These are phyloP conservation scores for Nicotiana benthamiana DNA, from an alignment of 257 asterid species.

Conservation along the genomic window DNA sequence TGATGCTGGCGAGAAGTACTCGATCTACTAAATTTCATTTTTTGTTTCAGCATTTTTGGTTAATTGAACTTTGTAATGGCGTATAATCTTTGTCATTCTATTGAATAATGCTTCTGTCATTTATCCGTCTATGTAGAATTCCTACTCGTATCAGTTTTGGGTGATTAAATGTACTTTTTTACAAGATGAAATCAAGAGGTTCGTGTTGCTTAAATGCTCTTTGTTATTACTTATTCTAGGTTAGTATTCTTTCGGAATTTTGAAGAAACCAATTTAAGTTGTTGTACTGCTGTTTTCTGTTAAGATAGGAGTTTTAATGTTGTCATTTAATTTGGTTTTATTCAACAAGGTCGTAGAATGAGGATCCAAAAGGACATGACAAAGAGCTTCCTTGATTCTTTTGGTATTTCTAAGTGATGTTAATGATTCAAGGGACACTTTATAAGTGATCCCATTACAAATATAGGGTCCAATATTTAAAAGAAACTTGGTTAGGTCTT, in stretches of 20 bases:
- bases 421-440: background rate
- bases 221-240: too few relatives aligned
- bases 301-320: background rate
- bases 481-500: background rate
- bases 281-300: background rate
- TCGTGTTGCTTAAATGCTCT: background rate
- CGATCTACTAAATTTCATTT: conserved; percentile 46
- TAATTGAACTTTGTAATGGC: conserved; percentile 5
- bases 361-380: background rate
- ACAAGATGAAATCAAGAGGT: conserved; percentile 25
- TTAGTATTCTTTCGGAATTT: too few relatives aligned
- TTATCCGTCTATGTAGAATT: background rate
- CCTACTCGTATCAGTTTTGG: conserved; percentile 15
- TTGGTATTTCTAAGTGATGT: background rate
- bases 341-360: background rate
- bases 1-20: conserved; percentile 43
- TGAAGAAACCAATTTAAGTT: background rate
- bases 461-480: background rate
- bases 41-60: conserved; percentile 15
- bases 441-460: background rate
- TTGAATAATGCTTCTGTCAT: conserved; percentile 20
- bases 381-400: background rate
- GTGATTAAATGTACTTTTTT: background rate
- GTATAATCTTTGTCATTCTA: conserved; percentile 16
- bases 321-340: background rate